phyloP scores from a whole-genome alignment of 108 stramenopile genomes.

The Skeletonema costatum region DNA sequence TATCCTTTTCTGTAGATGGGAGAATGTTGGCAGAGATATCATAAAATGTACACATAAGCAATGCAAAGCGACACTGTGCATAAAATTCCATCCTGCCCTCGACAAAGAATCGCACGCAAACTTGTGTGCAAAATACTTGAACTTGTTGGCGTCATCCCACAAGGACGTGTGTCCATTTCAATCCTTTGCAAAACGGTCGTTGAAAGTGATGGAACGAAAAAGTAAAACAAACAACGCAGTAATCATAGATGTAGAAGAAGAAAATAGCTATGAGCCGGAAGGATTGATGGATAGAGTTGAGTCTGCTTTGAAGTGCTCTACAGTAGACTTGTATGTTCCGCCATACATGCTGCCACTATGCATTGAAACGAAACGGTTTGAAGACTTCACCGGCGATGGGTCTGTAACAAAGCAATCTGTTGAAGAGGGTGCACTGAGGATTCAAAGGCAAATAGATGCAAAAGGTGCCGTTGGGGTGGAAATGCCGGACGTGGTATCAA shows the following conservation, averaged over 20 bases:
- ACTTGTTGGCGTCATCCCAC: constrained; percentile 30
- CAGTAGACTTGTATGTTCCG: constrained; percentile 10
- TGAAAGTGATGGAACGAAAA: constrained; percentile 27
- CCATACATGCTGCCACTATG: constrained; percentile 30
- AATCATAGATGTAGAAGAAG: background rate
- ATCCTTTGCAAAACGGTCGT: constrained; percentile 20
- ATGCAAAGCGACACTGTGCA: constrained; percentile 52
- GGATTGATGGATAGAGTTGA: background rate
- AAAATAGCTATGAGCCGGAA: background rate
- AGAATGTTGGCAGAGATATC: constrained; percentile 58
- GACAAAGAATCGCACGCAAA: constrained; percentile 15
- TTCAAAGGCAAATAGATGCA: background rate
- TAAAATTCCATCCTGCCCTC: constrained; percentile 41
- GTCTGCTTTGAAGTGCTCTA: background rate
- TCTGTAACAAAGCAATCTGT: constrained; percentile 17
- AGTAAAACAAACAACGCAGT: background rate
- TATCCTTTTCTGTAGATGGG: constrained; percentile 47
- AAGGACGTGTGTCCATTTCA: constrained; percentile 27
- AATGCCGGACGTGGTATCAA: constrained; percentile 9
- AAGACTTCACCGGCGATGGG: constrained; percentile 29
- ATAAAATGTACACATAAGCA: constrained; percentile 43
- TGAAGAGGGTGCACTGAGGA: constrained; percentile 9
- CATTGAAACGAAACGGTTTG: constrained; percentile 18
- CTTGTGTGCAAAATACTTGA: constrained; percentile 29
- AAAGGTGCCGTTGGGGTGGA: background rate